Percentiles rank a stretch among this genome's conserved stretches.
These are phyloP conservation scores for Puccinia novopanici DNA, from an alignment of 1,284 basidiomycete species.

Conservation along the genomic window DNA sequence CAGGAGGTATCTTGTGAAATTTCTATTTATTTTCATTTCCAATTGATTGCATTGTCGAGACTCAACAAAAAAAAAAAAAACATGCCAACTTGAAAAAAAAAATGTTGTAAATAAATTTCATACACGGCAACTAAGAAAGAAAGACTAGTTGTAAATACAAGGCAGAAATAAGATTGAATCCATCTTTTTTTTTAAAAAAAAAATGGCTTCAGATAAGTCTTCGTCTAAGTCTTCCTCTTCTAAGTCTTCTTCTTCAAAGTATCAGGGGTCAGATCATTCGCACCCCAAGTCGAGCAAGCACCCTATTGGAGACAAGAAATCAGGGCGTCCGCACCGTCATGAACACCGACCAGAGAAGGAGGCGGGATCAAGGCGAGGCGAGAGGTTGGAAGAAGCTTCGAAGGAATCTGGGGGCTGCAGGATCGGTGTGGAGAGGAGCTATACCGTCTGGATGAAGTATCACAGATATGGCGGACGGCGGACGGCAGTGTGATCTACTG, in stretches of 20 bases:
- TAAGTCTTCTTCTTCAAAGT: no score
- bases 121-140: no score
- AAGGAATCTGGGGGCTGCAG: not conserved
- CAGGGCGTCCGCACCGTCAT: not conserved
- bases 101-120: no score
- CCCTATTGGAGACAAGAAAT: not conserved
- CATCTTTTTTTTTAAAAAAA: not conserved
- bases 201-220: not conserved
- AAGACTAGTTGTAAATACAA: no score
- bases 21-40: no score
- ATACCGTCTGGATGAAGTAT: slow-evolving; percentile 26
- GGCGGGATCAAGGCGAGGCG: not conserved
- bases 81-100: no score
- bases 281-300: slow-evolving; percentile 7
- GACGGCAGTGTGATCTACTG: slow-evolving; percentile 36
- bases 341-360: not conserved
- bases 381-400: not conserved
- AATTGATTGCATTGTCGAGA: no score
- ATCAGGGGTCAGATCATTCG: not conserved
- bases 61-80: no score
- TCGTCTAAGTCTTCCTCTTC: not conserved
- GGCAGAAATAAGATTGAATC: no score
- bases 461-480: slow-evolving; percentile 28
- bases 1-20: no score
- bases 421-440: not conserved